Evolutionary conservation across 805 yeast species (phyloP).

Genomic region (Blastobotrys attinorum): DNA sequence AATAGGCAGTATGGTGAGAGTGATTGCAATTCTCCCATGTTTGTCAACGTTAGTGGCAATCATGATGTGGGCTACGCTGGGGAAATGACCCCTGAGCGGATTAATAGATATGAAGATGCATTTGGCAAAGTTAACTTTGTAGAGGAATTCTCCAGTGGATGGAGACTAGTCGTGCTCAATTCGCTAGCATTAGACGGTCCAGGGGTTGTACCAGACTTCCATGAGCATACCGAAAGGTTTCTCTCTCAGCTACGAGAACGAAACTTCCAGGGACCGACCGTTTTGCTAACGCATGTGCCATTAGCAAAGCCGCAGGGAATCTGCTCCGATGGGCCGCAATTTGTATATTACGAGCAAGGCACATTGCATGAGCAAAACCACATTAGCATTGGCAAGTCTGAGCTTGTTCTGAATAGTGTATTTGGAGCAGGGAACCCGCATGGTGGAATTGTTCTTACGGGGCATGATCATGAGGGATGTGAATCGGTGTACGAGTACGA

Average conservation of each 20-base stretch:
- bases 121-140: constrained; percentile 82
- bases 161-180: constrained; percentile 84
- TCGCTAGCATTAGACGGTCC: constrained; percentile 86
- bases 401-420: constrained; percentile 59
- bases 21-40: constrained; percentile 21
- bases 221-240: constrained; percentile 65
- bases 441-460: constrained; percentile 79
- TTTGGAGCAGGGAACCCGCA: constrained; percentile 43
- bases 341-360: constrained; percentile 50
- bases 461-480: constrained; percentile 97
- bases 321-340: constrained; percentile 81
- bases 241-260: constrained; percentile 46
- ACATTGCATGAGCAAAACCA: constrained; percentile 85
- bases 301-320: constrained; percentile 73
- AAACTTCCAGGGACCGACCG: constrained; percentile 66
- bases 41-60: constrained; percentile 85
- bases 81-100: constrained; percentile 86
- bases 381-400: constrained; percentile 56
- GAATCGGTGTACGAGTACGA: constrained; percentile 62
- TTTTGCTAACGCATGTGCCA: constrained; percentile 84
- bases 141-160: constrained; percentile 42
- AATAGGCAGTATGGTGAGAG: constrained; percentile 1
- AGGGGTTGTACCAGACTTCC: constrained; percentile 63
- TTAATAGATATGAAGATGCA: constrained; percentile 62
- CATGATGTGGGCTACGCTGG: constrained; percentile 96